Evolutionary conservation across 306 rosid species (phyloP).

Genomic region (Ammopiptanthus mongolicus): DNA sequence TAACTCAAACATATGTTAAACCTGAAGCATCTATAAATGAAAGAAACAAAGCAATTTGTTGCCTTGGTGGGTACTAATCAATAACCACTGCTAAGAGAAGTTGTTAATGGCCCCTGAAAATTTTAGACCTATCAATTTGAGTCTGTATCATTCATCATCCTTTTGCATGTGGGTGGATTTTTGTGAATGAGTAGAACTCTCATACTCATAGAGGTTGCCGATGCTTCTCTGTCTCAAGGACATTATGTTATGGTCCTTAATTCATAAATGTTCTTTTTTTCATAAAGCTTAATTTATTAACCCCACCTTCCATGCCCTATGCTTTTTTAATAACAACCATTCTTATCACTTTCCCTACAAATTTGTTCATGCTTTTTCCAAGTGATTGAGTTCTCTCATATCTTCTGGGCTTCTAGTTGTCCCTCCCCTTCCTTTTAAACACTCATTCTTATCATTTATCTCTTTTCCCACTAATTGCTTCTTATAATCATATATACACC

Average conservation of each 20-base stretch:
- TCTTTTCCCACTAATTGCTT: neutral
- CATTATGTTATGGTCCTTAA: constrained; percentile 24
- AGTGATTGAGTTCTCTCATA: constrained; percentile 19
- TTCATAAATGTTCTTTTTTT: constrained; percentile 14
- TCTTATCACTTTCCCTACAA: constrained; percentile 20
- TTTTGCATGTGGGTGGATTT: constrained; percentile 19
- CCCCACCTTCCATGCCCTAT: constrained; percentile 36
- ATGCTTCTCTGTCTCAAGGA: constrained; percentile 26
- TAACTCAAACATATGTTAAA: too few relatives aligned
- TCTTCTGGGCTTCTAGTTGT: constrained; percentile 15
- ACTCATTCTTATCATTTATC: neutral
- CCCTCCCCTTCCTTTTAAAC: constrained; percentile 11
- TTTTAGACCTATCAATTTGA: neutral
- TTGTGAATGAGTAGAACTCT: constrained; percentile 8
- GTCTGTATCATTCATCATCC: constrained; percentile 10
- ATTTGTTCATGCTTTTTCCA: constrained; percentile 29
- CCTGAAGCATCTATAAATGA: neutral
- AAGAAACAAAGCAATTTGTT: constrained; percentile 2
- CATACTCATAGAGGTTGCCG: neutral
- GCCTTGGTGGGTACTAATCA: neutral
- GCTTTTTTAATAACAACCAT: constrained; percentile 1
- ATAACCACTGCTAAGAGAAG: neutral
- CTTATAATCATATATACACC: neutral
- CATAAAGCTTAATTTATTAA: constrained; percentile 24
- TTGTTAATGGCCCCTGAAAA: neutral